These are phyloP conservation scores for Entophlyctis helioformis DNA, from an alignment of 192 early-diverging fungal genomes.

Conservation along the genomic window DNA sequence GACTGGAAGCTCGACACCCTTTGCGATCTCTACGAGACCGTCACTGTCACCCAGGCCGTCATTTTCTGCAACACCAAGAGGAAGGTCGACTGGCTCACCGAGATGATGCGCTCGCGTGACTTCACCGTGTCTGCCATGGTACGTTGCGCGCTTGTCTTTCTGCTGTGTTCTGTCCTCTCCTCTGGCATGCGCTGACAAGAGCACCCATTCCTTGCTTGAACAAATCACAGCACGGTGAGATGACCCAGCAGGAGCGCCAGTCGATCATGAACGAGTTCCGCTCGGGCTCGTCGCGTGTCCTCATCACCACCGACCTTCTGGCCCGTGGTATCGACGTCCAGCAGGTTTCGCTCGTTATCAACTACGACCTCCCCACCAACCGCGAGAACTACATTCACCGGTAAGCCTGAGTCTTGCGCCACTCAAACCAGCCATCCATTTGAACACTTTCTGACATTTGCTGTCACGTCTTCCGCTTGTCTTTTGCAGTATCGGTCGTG, in stretches of 20 bases:
- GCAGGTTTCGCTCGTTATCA: conserved; percentile 97
- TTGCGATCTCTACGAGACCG: conserved; percentile 95
- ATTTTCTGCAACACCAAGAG: conserved; percentile 99
- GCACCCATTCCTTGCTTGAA: too few species aligned
- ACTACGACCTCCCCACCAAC: conserved; percentile 97
- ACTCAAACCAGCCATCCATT: too few species aligned
- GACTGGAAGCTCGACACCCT: conserved; percentile 99
- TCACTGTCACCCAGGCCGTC: conserved; percentile 97
- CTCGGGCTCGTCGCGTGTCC: conserved; percentile 87
- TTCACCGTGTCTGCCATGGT: conserved; percentile 95
- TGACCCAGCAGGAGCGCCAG: conserved; percentile 92
- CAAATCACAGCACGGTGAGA: conserved; percentile 97
- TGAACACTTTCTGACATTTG: too few species aligned
- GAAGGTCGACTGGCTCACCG: conserved; percentile 99
- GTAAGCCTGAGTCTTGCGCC: too few species aligned
- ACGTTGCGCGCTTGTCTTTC: neutral
- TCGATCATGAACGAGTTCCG: conserved; percentile 99
- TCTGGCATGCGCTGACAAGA: too few species aligned
- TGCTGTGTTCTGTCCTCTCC: too few species aligned
- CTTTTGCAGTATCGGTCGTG: conserved; percentile 95
- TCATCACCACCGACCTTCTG: conserved; percentile 95
- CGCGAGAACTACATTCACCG: conserved; percentile 99
- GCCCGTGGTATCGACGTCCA: conserved; percentile 99
- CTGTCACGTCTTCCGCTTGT: too few species aligned
- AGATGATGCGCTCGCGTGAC: conserved; percentile 78